These are phyloP conservation scores for Artemisia argyi DNA, from an alignment of 129 eudicot species.

Conservation along the genomic window DNA sequence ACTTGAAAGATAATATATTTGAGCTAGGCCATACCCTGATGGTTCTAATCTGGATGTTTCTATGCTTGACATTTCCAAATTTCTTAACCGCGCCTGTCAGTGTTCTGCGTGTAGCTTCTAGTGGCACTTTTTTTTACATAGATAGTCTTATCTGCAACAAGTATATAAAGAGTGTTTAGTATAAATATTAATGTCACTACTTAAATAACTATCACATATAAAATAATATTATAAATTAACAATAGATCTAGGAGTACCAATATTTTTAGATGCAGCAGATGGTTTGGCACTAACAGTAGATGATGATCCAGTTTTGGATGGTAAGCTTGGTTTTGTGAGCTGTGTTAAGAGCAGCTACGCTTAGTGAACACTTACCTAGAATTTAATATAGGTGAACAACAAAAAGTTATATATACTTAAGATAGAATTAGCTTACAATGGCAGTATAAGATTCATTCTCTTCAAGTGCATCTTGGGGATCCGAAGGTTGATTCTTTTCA, in stretches of 20 bases:
- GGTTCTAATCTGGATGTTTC: constrained; percentile 21
- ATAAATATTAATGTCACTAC: neutral
- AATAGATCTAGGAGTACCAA: too few species aligned
- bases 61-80: constrained; percentile 15
- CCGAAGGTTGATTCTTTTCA: constrained; percentile 2
- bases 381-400: neutral
- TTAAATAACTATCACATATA: neutral
- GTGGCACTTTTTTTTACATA: constrained; percentile 25
- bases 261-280: too few species aligned
- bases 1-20: neutral
- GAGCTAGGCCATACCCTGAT: constrained; percentile 11
- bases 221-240: neutral
- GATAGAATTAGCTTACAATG: neutral
- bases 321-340: too few species aligned
- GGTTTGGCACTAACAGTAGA: neutral
- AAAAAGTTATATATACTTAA: neutral
- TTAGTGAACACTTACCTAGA: neutral
- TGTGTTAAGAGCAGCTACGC: neutral
- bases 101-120: neutral
- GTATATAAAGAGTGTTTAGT: neutral
- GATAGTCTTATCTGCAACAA: constrained; percentile 22
- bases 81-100: constrained; percentile 14
- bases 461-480: neutral
- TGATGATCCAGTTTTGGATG: neutral
- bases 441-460: constrained; percentile 15